A percentile compares a stretch with the other conserved stretches of the same genome.
phyloP scores from a whole-genome alignment of 108 stramenopile species.

The Nitzschia sp. region DNA sequence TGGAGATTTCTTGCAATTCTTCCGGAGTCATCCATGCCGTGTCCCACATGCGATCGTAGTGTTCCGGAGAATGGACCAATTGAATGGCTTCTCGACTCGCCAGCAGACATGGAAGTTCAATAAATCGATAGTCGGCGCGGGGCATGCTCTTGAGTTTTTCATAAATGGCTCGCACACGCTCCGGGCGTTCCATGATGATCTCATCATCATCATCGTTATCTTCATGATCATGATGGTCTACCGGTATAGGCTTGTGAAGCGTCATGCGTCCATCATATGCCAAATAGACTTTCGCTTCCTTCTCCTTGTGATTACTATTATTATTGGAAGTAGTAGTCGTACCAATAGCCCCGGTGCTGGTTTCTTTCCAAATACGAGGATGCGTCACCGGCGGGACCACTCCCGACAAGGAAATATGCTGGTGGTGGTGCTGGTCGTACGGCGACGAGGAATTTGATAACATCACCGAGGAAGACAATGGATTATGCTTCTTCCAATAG shows the following conservation, averaged over 20 bases:
- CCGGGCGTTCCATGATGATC: background rate
- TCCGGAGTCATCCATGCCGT: constrained; percentile 4
- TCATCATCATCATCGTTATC: background rate
- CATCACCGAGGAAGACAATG: too few relatives aligned
- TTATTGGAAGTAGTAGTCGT: background rate
- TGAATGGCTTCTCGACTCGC: constrained; percentile 14
- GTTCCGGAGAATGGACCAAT: constrained; percentile 23
- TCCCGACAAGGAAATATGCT: too few relatives aligned
- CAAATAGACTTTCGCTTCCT: constrained; percentile 19
- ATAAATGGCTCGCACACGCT: background rate
- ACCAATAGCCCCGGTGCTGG: too few relatives aligned
- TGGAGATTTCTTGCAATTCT: background rate
- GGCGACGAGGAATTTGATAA: too few relatives aligned
- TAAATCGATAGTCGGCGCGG: background rate
- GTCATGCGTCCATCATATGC: constrained; percentile 31
- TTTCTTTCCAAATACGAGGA: too few relatives aligned
- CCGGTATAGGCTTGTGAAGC: constrained; percentile 2
- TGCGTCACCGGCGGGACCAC: too few relatives aligned
- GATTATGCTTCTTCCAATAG: too few relatives aligned
- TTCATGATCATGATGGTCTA: background rate
- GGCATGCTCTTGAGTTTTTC: background rate
- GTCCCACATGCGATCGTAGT: constrained; percentile 21
- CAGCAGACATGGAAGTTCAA: constrained; percentile 9
- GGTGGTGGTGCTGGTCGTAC: too few relatives aligned
- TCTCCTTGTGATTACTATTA: background rate